A percentile compares a stretch with the other conserved stretches of the same genome.
phyloP scores from a whole-genome alignment of 345 rosid genomes.

The Gossypium stocksii region DNA sequence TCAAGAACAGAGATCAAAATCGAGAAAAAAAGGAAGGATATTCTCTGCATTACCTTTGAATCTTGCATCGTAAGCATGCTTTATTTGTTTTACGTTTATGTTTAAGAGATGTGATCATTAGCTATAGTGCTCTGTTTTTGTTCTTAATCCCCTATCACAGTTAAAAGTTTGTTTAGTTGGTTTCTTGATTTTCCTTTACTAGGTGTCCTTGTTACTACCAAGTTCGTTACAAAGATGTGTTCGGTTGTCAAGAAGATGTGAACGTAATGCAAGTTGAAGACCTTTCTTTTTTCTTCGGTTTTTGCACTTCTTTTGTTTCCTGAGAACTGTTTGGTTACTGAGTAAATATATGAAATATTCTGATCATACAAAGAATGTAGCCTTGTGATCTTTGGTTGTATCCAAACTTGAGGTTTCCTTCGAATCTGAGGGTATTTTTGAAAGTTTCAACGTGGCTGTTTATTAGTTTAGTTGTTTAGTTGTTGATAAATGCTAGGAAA shows the following conservation, averaged over 20 bases:
- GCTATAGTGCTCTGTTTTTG: neutral
- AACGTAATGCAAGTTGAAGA: neutral
- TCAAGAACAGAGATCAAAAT: constrained; percentile 10
- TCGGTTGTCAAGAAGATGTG: constrained; percentile 14
- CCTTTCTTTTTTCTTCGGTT: neutral
- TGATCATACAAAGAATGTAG: neutral
- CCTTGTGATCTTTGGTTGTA: neutral
- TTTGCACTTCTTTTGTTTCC: neutral
- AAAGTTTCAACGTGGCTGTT: neutral
- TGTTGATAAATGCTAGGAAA: neutral
- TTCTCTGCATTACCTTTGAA: neutral
- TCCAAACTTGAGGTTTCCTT: neutral
- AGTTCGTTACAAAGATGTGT: constrained; percentile 6
- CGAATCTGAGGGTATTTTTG: neutral
- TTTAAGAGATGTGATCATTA: constrained; percentile 4
- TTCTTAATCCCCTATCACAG: neutral
- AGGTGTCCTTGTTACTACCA: neutral
- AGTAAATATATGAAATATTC: neutral
- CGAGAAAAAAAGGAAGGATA: neutral
- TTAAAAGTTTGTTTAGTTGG: neutral
- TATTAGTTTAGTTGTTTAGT: neutral
- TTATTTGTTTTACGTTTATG: neutral
- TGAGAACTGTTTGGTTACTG: constrained; percentile 11
- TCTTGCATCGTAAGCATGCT: neutral
- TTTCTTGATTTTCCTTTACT: constrained; percentile 7